phyloP scores from a whole-genome alignment of 1,284 basidiomycete species.

The Phylloporus gajari region DNA sequence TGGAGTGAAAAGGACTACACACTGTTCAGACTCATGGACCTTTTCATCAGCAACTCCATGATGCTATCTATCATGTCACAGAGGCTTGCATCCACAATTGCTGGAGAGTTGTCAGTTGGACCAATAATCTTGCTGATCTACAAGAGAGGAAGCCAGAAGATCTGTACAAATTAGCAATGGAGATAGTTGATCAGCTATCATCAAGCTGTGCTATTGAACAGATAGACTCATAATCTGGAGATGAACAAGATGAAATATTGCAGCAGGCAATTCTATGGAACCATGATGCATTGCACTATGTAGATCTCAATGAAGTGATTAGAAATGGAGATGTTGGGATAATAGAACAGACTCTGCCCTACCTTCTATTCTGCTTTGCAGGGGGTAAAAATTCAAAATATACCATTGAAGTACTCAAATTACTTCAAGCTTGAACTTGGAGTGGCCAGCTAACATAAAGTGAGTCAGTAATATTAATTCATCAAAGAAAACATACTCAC shows the following conservation, averaged over 20 bases:
- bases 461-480: neutral
- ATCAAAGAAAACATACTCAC: too few species aligned
- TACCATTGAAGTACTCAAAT: slow-evolving; percentile 14
- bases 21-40: neutral
- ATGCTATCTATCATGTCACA: neutral
- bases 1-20: neutral
- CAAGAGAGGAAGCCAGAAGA: too few species aligned
- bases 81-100: neutral
- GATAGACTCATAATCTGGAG: too few species aligned
- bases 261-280: neutral
- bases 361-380: slow-evolving; percentile 8
- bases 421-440: slow-evolving; percentile 11
- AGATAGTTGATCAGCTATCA: slow-evolving; percentile 7
- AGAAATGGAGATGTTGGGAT: slow-evolving; percentile 10
- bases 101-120: neutral
- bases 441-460: slow-evolving; percentile 14
- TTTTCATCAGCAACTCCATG: neutral
- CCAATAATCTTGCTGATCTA: too few species aligned
- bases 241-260: too few species aligned
- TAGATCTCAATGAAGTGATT: neutral
- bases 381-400: slow-evolving; percentile 14
- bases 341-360: slow-evolving; percentile 16
- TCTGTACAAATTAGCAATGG: neutral
- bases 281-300: neutral
- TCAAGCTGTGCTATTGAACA: neutral